phyloP scores from a whole-genome alignment of 306 rosid genomes.

The Coriaria nepalensis region DNA sequence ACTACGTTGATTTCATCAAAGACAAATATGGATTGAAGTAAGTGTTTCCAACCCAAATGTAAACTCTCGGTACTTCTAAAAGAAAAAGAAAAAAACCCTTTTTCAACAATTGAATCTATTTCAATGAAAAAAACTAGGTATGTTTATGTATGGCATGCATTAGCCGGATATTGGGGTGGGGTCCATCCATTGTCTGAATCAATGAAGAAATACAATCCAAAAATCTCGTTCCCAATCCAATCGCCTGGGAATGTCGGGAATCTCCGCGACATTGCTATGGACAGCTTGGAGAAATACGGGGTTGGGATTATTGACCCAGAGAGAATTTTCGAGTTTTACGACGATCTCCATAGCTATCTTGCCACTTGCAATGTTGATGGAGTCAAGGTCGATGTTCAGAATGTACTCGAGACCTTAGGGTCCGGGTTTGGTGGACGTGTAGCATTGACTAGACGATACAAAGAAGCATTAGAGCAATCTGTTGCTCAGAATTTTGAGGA shows the following conservation, averaged over 20 bases:
- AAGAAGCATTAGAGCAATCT: constrained; percentile 57
- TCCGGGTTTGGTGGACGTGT: constrained; percentile 59
- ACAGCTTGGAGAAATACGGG: constrained; percentile 58
- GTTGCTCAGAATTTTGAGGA: constrained; percentile 35
- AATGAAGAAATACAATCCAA: constrained; percentile 47
- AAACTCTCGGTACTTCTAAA: too few relatives aligned
- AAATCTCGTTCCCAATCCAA: constrained; percentile 37
- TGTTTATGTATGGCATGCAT: constrained; percentile 64
- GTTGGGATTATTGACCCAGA: constrained; percentile 44
- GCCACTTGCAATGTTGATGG: constrained; percentile 54
- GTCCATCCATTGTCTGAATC: constrained; percentile 39
- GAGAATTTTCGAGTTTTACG: constrained; percentile 37
- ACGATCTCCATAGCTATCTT: constrained; percentile 55
- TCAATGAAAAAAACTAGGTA: too few relatives aligned
- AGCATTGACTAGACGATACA: constrained; percentile 30
- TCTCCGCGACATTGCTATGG: constrained; percentile 36
- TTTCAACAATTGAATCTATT: too few relatives aligned
- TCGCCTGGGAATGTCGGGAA: constrained; percentile 43
- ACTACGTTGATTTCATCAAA: constrained; percentile 38
- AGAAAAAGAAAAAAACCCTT: too few relatives aligned
- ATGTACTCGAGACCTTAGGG: constrained; percentile 50
- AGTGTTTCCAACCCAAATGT: constrained; percentile 15
- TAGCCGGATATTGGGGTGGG: constrained; percentile 82
- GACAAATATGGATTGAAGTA: constrained; percentile 48
- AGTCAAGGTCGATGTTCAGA: constrained; percentile 67